Evolutionary conservation across 2,329 filamentous ascomycete species (phyloP).

Genomic region (Ophiocordyceps camponoti-saundersi): DNA sequence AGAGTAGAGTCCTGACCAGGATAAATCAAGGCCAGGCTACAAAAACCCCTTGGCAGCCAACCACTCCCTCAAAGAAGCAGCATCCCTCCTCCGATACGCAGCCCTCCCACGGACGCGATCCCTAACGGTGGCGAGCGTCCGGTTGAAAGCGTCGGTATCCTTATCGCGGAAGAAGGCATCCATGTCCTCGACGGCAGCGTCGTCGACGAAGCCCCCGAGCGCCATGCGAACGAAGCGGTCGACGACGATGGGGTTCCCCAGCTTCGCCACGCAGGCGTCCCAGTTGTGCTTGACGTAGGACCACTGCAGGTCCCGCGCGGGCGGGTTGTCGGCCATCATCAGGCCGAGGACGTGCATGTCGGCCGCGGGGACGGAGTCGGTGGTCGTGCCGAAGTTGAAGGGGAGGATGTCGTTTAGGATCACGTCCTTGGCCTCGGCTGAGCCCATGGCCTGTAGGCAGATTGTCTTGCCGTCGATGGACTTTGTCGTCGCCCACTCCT

Average conservation of each 20-base stretch:
- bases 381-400: slow-evolving; percentile 60
- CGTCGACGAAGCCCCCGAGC: slow-evolving; percentile 62
- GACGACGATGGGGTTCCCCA: slow-evolving; percentile 72
- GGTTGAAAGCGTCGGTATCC: slow-evolving; percentile 73
- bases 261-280: slow-evolving; percentile 50
- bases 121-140: slow-evolving; percentile 68
- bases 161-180: slow-evolving; percentile 70
- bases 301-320: slow-evolving; percentile 65
- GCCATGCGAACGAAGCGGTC: slow-evolving; percentile 75
- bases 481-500: slow-evolving; percentile 68
- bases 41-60: slow-evolving; percentile 34
- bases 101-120: slow-evolving; percentile 77
- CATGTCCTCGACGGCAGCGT: slow-evolving; percentile 57
- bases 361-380: slow-evolving; percentile 57
- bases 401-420: slow-evolving; percentile 48
- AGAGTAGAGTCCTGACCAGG: too few species aligned
- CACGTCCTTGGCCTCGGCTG: slow-evolving; percentile 50
- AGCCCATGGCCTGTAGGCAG: slow-evolving; percentile 58
- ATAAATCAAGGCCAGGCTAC: not conserved
- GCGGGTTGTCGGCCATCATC: slow-evolving; percentile 55
- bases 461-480: slow-evolving; percentile 88
- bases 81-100: slow-evolving; percentile 65
- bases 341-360: slow-evolving; percentile 75
- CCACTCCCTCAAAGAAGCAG: slow-evolving; percentile 61
- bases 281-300: slow-evolving; percentile 74